Conservation (phyloP, 139 green algal species). For the Auxenochlorella pyrenoidosa region DNA sequence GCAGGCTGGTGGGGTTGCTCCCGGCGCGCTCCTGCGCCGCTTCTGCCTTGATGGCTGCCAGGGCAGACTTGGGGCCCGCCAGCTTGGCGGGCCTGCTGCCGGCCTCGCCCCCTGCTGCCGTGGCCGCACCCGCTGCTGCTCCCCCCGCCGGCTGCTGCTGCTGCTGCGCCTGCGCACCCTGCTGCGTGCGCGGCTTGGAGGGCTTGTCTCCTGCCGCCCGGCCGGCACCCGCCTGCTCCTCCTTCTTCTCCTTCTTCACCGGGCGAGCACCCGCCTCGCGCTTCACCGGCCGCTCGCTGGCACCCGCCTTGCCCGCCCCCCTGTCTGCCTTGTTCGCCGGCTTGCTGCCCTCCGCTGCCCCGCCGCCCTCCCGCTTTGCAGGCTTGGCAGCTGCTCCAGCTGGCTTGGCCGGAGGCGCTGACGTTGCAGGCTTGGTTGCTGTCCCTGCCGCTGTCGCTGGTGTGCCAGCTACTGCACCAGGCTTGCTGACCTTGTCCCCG, state of each 20-base stretch:
- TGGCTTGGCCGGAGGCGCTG: not conserved
- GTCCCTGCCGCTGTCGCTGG: not conserved
- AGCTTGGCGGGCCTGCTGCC: not conserved
- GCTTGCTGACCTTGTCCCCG: not conserved
- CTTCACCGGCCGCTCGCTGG: not conserved
- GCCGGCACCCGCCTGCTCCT: not conserved
- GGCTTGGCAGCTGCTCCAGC: not conserved
- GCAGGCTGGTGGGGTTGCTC: constrained; percentile 35
- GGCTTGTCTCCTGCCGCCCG: not conserved
- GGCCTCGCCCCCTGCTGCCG: not conserved
- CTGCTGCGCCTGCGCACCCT: not conserved
- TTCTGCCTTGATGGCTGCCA: not conserved
- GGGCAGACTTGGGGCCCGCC: not conserved
- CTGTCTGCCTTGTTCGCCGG: not conserved
- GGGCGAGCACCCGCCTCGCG: not conserved
- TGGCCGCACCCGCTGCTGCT: not conserved
- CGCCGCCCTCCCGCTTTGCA: not conserved
- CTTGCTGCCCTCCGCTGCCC: not conserved
- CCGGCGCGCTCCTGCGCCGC: constrained; percentile 27
- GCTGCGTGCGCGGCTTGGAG: not conserved
- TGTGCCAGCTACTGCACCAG: not conserved
- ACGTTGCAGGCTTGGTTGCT: not conserved
- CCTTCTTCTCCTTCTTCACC: constrained; percentile 10
- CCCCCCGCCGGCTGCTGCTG: not conserved
- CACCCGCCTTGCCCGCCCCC: not conserved